Percentiles rank a stretch among this genome's conserved stretches.
These are phyloP conservation scores for Botrytis fabae DNA, from an alignment of 2,329 filamentous ascomycete genomes.

Conservation along the genomic window DNA sequence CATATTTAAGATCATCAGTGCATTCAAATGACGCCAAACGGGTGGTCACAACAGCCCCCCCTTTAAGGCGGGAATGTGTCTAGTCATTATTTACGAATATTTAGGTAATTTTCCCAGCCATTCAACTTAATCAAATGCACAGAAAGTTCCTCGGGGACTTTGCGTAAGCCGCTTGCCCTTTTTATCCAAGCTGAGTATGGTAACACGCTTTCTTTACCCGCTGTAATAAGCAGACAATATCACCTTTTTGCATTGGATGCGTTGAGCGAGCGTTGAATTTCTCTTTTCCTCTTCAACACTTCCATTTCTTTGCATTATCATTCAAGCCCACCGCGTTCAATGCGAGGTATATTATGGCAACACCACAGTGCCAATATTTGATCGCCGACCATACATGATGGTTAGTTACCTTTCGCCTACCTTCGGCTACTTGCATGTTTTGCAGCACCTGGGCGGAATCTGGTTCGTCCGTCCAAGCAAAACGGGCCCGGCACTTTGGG, in stretches of 20 bases:
- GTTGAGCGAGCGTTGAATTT: not conserved
- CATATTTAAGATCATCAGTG: slow-evolving; percentile 1
- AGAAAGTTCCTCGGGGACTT: slow-evolving; percentile 17
- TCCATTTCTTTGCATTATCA: slow-evolving; percentile 6
- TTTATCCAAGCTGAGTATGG: not conserved
- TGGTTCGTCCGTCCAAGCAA: slow-evolving; percentile 16
- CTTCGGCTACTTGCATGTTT: slow-evolving; percentile 19
- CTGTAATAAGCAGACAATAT: slow-evolving; percentile 3
- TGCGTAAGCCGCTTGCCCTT: not conserved
- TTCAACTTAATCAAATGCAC: slow-evolving; percentile 6
- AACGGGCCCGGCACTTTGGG: slow-evolving; percentile 14
- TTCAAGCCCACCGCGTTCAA: not conserved
- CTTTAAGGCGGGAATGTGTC: not conserved
- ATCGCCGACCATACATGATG: slow-evolving; percentile 21
- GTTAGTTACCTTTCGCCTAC: slow-evolving; percentile 8
- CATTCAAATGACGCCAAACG: not conserved
- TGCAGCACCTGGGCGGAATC: slow-evolving; percentile 15
- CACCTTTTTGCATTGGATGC: not conserved
- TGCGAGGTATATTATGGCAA: not conserved
- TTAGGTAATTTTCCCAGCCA: slow-evolving; percentile 10
- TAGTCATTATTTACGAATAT: not conserved
- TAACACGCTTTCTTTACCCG: not conserved
- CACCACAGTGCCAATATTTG: slow-evolving; percentile 15
- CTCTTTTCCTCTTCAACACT: not conserved
- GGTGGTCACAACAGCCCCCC: not conserved